phyloP scores from a whole-genome alignment of 2,329 filamentous ascomycete genomes.

The Alternaria metachromatica region DNA sequence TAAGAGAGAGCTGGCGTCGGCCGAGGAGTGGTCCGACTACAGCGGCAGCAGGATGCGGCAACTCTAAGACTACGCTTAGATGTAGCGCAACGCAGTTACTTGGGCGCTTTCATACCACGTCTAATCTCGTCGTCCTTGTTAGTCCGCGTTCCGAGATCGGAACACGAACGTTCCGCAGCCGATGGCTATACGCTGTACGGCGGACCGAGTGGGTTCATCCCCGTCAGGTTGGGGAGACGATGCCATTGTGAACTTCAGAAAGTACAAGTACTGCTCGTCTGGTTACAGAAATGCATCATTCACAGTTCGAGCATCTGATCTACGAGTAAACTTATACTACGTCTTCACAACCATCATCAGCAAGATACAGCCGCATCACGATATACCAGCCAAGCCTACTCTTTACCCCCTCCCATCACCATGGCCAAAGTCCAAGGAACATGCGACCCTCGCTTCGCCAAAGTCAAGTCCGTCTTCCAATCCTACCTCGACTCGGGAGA shows the following conservation, averaged over 20 bases:
- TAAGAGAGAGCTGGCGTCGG: neutral
- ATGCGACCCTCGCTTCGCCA: slow-evolving; percentile 20
- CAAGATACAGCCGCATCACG: neutral
- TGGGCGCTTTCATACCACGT: neutral
- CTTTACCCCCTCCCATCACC: neutral
- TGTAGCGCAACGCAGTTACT: neutral
- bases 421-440: slow-evolving; percentile 18
- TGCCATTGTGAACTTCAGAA: neutral
- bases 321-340: neutral
- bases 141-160: neutral
- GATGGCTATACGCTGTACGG: neutral
- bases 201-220: neutral
- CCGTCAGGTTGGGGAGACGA: neutral
- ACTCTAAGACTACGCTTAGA: neutral
- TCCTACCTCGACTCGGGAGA: slow-evolving; percentile 14
- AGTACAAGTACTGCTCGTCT: neutral
- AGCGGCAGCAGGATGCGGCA: neutral
- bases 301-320: neutral
- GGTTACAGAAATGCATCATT: accelerated
- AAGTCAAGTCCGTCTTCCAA: slow-evolving; percentile 15
- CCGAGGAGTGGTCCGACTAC: neutral
- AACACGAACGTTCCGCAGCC: neutral
- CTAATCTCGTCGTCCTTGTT: neutral
- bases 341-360: neutral
- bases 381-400: neutral